Base-by-base conservation (phyloP, 2,329 filamentous ascomycete genomes). In the Cercospora canescens region DNA sequence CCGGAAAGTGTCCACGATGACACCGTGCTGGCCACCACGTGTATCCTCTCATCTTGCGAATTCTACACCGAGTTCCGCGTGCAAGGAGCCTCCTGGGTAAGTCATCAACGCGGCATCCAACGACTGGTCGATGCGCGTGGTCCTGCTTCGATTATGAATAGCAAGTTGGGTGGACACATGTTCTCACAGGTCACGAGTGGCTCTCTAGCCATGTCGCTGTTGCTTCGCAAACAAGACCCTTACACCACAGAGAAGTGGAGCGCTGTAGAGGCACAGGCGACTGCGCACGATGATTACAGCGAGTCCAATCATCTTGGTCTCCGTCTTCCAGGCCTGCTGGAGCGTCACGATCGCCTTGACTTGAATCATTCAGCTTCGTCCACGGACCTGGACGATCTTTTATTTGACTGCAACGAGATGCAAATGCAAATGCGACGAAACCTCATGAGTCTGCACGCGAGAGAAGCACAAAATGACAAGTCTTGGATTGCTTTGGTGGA, bases 51-150 rank as follows among this genome's bases (percentile, higher is more conserved):
- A 3, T 62, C 64, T 6, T 75, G 72, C 48, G 73, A 74, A 54
- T 69, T 75, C 34, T 76, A 69, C 67, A 70, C 70, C 18, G 67
- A 73, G 21, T 73, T 76, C 34, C 62, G 66, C n/a, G 62, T 70
- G 37, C 64, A 69, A 21, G 69, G 68, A 11, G 54, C 65, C 12
- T 69, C 67, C 16, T 76, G 72, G 74, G 58, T 69, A 37, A 66
- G 66, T 54, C 74, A 76, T 39, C 64, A 73, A 8, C 60, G 68
- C 14, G 74, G 74, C 16, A 62, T 68, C 4, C 68, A 72, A 28
- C 68, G 70, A 14, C 66, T 76, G 11, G 58, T 74, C 30, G 62
- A 68, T 9, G 70, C 70, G 14, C 63, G 74, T 52, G 74, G 74
- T 7, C 71, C 74, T 11, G 35, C 65, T 2, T 64, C 66, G 1